phyloP scores from a whole-genome alignment of 441 rosid genomes.

The Macaranga tanarius region DNA sequence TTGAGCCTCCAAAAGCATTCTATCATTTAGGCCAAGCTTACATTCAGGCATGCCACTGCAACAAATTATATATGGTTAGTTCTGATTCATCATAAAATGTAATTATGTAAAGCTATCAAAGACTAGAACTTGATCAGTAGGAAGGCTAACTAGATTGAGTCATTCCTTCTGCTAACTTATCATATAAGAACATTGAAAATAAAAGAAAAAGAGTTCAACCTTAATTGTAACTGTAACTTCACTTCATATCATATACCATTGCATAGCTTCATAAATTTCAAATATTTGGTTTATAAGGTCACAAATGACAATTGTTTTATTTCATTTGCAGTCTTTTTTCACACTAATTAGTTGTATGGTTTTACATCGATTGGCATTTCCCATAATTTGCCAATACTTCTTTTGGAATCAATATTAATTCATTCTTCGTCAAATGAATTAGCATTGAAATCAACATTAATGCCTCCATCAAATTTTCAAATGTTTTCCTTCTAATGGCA shows the following conservation, averaged over 20 bases:
- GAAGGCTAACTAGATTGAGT: not conserved
- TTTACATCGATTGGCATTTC: not conserved
- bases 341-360: not conserved
- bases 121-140: not conserved
- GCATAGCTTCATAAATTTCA: not conserved
- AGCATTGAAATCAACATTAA: too few species aligned
- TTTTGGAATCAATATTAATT: too few species aligned
- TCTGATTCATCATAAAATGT: not conserved
- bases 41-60: constrained; percentile 99
- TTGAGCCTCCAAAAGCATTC: constrained; percentile 94
- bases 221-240: not conserved
- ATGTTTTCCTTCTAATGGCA: too few species aligned
- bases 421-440: too few species aligned
- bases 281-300: not conserved
- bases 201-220: not conserved
- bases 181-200: not conserved
- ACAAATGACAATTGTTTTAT: not conserved
- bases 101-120: not conserved
- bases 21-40: constrained; percentile 92
- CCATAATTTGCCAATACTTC: too few species aligned
- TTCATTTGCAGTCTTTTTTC: not conserved
- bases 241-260: not conserved
- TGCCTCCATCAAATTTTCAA: too few species aligned
- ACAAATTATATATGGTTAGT: constrained; percentile 16
- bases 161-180: not conserved